Evolutionary conservation across 2,329 filamentous ascomycete species (phyloP), one percentile per base, ranked within the genome.

Genomic region (Diaporthe longicolla): DNA sequence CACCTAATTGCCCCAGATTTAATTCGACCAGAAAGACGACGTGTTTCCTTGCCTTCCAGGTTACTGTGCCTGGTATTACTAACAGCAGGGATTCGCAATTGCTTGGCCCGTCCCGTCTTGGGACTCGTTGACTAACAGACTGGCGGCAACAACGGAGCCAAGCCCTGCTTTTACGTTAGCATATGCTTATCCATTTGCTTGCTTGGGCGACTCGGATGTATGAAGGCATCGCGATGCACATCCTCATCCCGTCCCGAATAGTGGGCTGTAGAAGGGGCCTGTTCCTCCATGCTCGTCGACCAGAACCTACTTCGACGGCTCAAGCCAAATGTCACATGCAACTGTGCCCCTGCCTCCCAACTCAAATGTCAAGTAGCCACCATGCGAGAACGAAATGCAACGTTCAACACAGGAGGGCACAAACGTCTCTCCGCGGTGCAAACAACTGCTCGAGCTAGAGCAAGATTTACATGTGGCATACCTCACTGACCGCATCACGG

Each of bases 1-100:
- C 63, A 68, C 48, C 63, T 68, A 68, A 68, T 68, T 68, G 63
- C 45, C 45, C 63, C 63, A 52, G 63, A 24, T 66, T 52, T 52
- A 66, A 52, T 66, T 37, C 45, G 45, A 37, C 63, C 5, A 13
- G 15, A 26, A 68, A 40, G n/a, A n/a, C 63, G 63, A 68, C 63
- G n/a, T 52, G 45, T 68, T 37, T 54, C 17, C 26, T 54, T 40
- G 15, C 17, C 13, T 68, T 68, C 29, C 63, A 68, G 48, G 63
- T 68, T 68, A 24, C 54, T 32, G n/a, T 1, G 48, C 26, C 48
- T 37, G n/a, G 32, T 26, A 68, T 68, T 68, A 68, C 45, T 68
- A 68, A 68, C 63, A 68, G 32, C 35, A 68, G 40, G 63, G 24
- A 21, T 40, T 26, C 40, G 48, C 45, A 54, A 40, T 40, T 68